A percentile compares a stretch with the other conserved stretches of the same genome.
Evolutionary conservation across 108 stramenopile genomes (phyloP).

Genomic region (Asterionellopsis glacialis): DNA sequence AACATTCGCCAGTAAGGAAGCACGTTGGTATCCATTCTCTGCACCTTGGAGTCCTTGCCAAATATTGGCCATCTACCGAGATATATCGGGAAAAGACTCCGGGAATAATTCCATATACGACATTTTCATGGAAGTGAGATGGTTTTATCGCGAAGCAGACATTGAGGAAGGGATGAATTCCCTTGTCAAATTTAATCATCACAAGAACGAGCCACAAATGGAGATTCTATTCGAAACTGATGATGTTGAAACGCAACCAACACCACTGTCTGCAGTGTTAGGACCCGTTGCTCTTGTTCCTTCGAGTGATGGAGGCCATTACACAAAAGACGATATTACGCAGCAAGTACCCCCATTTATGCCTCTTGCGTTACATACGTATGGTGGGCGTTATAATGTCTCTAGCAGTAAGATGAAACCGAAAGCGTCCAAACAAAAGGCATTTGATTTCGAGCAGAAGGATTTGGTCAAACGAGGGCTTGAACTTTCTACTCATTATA

Average conservation of each 20-base stretch:
- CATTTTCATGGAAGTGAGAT: constrained; percentile 29
- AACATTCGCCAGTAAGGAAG: constrained; percentile 3
- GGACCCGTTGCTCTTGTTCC: too few species aligned
- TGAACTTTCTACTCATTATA: too few species aligned
- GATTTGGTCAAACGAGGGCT: too few species aligned
- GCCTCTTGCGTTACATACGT: too few species aligned
- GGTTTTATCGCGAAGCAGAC: constrained; percentile 22
- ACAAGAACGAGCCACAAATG: background rate
- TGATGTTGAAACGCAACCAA: background rate
- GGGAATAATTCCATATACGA: background rate
- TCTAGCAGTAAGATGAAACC: too few species aligned
- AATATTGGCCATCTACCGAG: constrained; percentile 29
- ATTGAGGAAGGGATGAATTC: constrained; percentile 14
- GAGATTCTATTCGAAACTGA: constrained; percentile 1
- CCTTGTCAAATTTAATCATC: background rate
- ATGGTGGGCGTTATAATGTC: too few species aligned
- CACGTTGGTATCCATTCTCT: constrained; percentile 24
- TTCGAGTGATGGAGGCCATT: too few species aligned
- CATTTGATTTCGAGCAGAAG: too few species aligned
- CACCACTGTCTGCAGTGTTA: background rate
- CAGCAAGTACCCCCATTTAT: too few species aligned
- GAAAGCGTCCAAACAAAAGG: too few species aligned
- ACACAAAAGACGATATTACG: too few species aligned
- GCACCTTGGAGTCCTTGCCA: constrained; percentile 36
- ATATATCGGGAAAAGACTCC: constrained; percentile 1